Conservation (phyloP, 352 stramenopile species). For the Plasmopara muralis region DNA sequence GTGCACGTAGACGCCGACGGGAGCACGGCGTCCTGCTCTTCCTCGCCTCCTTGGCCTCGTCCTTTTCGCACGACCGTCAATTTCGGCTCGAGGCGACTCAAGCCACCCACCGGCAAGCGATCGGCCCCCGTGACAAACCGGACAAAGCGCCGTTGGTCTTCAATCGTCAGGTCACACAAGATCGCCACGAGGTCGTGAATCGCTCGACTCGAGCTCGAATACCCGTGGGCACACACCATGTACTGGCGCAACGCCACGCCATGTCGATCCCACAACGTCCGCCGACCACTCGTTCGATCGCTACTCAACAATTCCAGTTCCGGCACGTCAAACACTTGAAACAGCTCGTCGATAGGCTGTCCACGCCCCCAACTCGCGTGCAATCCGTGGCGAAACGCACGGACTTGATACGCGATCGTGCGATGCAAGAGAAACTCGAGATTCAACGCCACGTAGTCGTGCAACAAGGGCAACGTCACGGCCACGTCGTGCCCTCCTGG, state of each 20-base stretch:
- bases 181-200: slow-evolving; percentile 75
- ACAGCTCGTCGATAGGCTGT: slow-evolving; percentile 7
- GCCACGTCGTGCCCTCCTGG: slow-evolving; percentile 27
- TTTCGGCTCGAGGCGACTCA: slow-evolving; percentile 72
- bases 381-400: slow-evolving; percentile 66
- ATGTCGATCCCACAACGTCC: slow-evolving; percentile 63
- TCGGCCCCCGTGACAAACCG: slow-evolving; percentile 87
- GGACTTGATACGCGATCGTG: slow-evolving; percentile 52
- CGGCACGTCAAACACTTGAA: slow-evolving; percentile 50
- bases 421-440: slow-evolving; percentile 53
- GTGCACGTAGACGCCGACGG: slow-evolving; percentile 86
- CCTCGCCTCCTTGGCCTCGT: slow-evolving; percentile 14
- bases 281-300: slow-evolving; percentile 18
- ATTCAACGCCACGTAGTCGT: slow-evolving; percentile 52
- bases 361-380: slow-evolving; percentile 38
- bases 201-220: slow-evolving; percentile 49
- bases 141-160: slow-evolving; percentile 80
- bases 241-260: slow-evolving; percentile 58
- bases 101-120: slow-evolving; percentile 76
- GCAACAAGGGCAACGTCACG: slow-evolving; percentile 47
- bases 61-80: slow-evolving; percentile 87
- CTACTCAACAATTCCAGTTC: slow-evolving; percentile 68
- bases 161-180: slow-evolving; percentile 55
- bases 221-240: slow-evolving; percentile 85
- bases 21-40: slow-evolving; percentile 45